Evolutionary conservation across 2,329 filamentous ascomycete genomes (phyloP).

Genomic region (Talaromyces amestolkiae): DNA sequence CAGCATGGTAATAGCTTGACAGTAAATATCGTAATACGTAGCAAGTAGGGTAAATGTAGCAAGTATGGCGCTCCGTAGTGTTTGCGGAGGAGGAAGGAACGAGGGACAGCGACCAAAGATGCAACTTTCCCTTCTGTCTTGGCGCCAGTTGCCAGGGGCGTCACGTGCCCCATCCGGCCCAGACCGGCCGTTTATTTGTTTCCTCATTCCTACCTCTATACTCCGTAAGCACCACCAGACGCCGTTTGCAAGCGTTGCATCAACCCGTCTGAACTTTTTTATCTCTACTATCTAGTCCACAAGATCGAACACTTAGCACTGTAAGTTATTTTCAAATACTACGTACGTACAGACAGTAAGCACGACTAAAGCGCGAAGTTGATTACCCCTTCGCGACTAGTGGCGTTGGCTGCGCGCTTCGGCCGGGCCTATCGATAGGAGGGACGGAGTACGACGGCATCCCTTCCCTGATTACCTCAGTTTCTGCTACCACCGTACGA

Average conservation of each 20-base stretch:
- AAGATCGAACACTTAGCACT: background rate
- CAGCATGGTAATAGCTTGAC: background rate
- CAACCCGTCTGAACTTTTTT: background rate
- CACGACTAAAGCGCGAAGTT: background rate
- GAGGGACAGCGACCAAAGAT: slow-evolving; percentile 17
- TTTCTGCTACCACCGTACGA: slow-evolving; percentile 8
- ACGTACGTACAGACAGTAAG: background rate
- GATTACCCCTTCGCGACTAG: slow-evolving; percentile 8
- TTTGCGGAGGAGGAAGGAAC: slow-evolving; percentile 12
- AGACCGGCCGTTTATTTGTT: slow-evolving; percentile 8
- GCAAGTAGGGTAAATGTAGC: background rate
- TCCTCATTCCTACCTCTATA: background rate
- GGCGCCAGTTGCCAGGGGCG: background rate
- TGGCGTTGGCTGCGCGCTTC: slow-evolving; percentile 7
- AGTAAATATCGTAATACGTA: background rate
- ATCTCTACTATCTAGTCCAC: too few relatives aligned
- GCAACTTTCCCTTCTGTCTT: slow-evolving; percentile 14
- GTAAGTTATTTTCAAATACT: background rate
- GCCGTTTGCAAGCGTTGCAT: background rate
- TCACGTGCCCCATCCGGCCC: slow-evolving; percentile 2
- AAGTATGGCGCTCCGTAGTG: background rate
- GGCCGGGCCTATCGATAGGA: background rate
- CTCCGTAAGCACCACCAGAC: too few relatives aligned
- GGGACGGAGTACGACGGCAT: slow-evolving; percentile 5
- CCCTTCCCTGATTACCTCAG: background rate